Conservation (phyloP, 2,329 filamentous ascomycete genomes). For the Curvularia verruculosa region DNA sequence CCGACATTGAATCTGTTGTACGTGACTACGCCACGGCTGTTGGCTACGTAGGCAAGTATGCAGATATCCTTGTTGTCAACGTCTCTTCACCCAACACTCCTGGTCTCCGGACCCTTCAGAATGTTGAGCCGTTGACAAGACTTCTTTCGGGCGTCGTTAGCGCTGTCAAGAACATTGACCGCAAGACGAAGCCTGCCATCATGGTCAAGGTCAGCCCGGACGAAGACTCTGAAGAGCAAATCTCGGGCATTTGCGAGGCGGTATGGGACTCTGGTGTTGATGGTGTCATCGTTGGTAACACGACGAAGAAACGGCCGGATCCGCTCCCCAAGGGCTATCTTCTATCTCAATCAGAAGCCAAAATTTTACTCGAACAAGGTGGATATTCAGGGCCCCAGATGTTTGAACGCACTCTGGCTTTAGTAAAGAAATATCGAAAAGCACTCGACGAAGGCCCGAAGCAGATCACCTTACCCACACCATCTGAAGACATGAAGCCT, state of each 20-base stretch:
- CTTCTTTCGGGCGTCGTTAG: constrained; percentile 83
- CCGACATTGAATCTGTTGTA: constrained; percentile 80
- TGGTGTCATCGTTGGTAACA: constrained; percentile 96
- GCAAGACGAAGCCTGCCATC: constrained; percentile 76
- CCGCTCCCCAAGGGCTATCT: constrained; percentile 70
- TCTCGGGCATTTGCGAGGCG: constrained; percentile 80
- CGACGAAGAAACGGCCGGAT: constrained; percentile 80
- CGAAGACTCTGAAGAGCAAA: constrained; percentile 83
- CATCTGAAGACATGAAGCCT: constrained; percentile 14
- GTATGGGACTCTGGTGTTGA: constrained; percentile 75
- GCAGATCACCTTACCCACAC: constrained; percentile 16
- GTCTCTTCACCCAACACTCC: constrained; percentile 97
- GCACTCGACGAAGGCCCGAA: constrained; percentile 55
- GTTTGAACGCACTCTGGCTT: constrained; percentile 76
- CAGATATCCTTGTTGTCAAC: constrained; percentile 96
- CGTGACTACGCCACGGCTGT: constrained; percentile 90
- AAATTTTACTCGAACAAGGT: constrained; percentile 75
- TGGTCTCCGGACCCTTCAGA: constrained; percentile 85
- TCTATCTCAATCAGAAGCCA: constrained; percentile 70
- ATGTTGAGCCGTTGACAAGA: constrained; percentile 78
- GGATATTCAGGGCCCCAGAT: constrained; percentile 91
- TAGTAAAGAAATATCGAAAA: constrained; percentile 79
- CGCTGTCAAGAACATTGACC: constrained; percentile 71
- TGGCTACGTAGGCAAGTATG: constrained; percentile 79
- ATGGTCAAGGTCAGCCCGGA: constrained; percentile 99